phyloP scores from a whole-genome alignment of 169 alveolate species.

The Cryptosporidium andersoni region DNA sequence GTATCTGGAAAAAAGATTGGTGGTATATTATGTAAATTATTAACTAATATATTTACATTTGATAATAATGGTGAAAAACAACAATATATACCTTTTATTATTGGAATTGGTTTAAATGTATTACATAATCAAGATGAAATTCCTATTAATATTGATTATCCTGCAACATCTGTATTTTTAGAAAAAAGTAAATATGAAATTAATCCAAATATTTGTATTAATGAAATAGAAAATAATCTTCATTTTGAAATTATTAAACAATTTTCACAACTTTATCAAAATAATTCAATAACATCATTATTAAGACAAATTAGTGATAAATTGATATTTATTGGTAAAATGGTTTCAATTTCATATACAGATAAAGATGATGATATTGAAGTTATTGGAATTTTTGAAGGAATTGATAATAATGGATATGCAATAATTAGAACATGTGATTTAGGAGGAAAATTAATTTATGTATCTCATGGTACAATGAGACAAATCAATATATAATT shows the following conservation, averaged over 20 bases:
- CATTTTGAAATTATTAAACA: conserved; percentile 53
- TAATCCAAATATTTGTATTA: neutral
- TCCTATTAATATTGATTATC: conserved; percentile 38
- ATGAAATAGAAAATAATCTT: conserved; percentile 18
- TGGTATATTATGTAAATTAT: conserved; percentile 35
- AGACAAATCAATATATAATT: neutral
- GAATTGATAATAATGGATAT: conserved; percentile 51
- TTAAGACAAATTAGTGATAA: conserved; percentile 17
- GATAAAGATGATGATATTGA: conserved; percentile 2
- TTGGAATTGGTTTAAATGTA: conserved; percentile 64
- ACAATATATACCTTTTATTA: conserved; percentile 52
- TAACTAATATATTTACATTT: conserved; percentile 31
- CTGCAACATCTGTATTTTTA: conserved; percentile 42
- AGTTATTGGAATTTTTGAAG: conserved; percentile 35
- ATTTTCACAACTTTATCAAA: conserved; percentile 1
- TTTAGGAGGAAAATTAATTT: neutral
- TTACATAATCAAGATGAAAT: conserved; percentile 26
- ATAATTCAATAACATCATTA: neutral
- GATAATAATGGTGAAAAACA: neutral
- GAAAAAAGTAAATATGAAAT: conserved; percentile 18
- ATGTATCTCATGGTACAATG: conserved; percentile 62
- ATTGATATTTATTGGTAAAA: conserved; percentile 29
- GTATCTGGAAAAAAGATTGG: conserved; percentile 41
- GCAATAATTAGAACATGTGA: conserved; percentile 34
- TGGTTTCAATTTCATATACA: neutral